Conservation (phyloP, 139 green algal genomes). For the Marvania coccoides region DNA sequence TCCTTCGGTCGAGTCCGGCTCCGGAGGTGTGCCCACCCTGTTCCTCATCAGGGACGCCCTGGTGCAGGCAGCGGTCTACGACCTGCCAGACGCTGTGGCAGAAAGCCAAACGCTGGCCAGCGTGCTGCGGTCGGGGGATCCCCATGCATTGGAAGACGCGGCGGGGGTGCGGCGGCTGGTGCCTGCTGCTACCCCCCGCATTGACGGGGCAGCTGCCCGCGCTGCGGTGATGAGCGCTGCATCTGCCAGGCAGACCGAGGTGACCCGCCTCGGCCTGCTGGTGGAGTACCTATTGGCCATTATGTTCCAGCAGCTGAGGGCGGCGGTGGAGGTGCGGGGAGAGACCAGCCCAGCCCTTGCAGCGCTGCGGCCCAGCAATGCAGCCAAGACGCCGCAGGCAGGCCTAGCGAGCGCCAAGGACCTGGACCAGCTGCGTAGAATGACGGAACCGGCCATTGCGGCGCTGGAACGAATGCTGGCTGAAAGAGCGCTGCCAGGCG, state of each 20-base stretch:
- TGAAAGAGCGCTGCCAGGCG: background rate
- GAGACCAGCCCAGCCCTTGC: background rate
- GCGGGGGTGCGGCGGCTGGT: background rate
- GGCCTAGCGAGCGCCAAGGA: background rate
- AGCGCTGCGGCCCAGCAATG: background rate
- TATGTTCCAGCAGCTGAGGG: conserved; percentile 15
- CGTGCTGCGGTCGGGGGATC: background rate
- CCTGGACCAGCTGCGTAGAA: conserved; percentile 24
- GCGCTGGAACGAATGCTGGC: conserved; percentile 2
- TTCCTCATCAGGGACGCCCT: conserved; percentile 47
- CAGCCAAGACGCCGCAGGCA: background rate
- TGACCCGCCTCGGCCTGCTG: conserved; percentile 6
- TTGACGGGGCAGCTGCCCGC: background rate
- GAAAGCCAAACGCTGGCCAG: background rate
- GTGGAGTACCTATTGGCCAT: conserved; percentile 16
- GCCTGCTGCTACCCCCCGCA: background rate
- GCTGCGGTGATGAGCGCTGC: background rate
- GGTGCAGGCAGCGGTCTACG: conserved; percentile 20
- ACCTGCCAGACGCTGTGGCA: conserved; percentile 5
- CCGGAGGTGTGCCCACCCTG: conserved; percentile 23
- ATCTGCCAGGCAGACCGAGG: background rate
- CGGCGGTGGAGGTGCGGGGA: background rate
- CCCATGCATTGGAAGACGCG: background rate
- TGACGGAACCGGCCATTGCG: conserved; percentile 9
- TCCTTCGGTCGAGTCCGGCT: background rate